These are phyloP conservation scores for Globisporangium perplexum DNA, from an alignment of 352 stramenopile species.

Conservation along the genomic window DNA sequence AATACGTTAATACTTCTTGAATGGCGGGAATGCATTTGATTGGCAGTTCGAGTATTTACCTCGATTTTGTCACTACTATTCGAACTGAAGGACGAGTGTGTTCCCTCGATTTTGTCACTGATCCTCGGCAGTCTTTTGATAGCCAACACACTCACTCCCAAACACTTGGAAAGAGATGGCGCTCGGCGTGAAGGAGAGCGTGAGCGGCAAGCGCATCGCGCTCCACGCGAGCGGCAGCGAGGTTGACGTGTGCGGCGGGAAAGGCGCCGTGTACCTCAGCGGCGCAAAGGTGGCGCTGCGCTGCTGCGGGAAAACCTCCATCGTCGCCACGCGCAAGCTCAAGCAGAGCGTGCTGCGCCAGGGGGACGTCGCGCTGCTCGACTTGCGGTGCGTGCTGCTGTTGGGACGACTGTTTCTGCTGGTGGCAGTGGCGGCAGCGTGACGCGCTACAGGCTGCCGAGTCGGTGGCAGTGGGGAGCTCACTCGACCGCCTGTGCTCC, in stretches of 20 bases:
- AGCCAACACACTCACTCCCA: too few species aligned
- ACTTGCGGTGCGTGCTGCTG: conserved; percentile 27
- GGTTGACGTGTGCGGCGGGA: conserved; percentile 56
- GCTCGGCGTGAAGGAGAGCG: conserved; percentile 67
- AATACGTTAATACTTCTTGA: too few species aligned
- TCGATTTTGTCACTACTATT: too few species aligned
- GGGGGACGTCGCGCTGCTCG: conserved; percentile 66
- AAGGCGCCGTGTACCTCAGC: conserved; percentile 63
- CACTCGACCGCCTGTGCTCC: not conserved
- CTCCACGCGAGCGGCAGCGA: conserved; percentile 45
- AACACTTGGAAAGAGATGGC: too few species aligned
- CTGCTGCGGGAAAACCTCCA: conserved; percentile 69
- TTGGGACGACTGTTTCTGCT: not conserved
- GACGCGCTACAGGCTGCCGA: too few species aligned
- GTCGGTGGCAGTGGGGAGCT: not conserved
- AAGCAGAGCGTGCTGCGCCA: conserved; percentile 74
- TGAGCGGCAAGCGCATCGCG: conserved; percentile 50
- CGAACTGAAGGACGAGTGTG: too few species aligned
- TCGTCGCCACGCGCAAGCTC: conserved; percentile 63
- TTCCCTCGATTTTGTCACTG: too few species aligned
- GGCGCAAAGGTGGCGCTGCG: conserved; percentile 62
- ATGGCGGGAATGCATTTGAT: too few species aligned
- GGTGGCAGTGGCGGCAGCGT: too few species aligned
- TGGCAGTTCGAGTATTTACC: too few species aligned
- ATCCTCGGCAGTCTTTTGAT: too few species aligned